Base-by-base conservation (phyloP, 768 basidiomycete genomes). In the Termitomyces heimii region DNA sequence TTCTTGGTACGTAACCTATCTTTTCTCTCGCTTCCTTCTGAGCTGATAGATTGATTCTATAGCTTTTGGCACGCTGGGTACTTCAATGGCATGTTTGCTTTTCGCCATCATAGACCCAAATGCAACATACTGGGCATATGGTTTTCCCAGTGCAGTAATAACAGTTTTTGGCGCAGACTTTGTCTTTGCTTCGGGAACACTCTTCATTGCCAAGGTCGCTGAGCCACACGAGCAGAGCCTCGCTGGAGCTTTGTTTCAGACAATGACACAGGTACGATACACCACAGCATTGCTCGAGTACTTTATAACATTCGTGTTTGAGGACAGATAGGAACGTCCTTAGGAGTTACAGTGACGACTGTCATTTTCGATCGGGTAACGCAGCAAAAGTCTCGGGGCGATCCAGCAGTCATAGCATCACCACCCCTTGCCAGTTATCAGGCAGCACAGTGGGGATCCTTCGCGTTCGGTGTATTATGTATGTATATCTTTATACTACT, bases 121-220 rank as follows among this genome's bases (percentile, higher is more conserved):
- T 0, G 73, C 73, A 7, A 70, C 83, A 1, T 92, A 85, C 62
- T 92, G 90, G 91, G 86, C 85, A 1, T 87, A 77, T 57, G 84
- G 82, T 5, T 92, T 92, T 69, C 87, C 89, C 0, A 80, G 85
- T 1, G 79, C 87, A 0, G 70, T 82, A 40, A 56, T 87, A 45
- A 71, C 80, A 22, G 89, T 91, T 14, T 77, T 89, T 47, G 91
- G 91, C 20, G 88, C 83, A 1, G 91, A 92, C 64, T 89, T 92
- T 60, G 82, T 88, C 2, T 92, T 83, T 63, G 73, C 90, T 0
- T 72, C 83, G 0, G 91, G 90, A 2, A 87, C 86, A 5, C 71
- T 92, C 16, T 92, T 87, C 62, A 80, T 90, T 43, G 86, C 89
- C 3, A 86, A 85, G 63, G 76, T 86, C 10, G 77, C 82, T 2